Conservation (phyloP, 371 early-diverging fungal genomes). For the Apophysomyces ossiformis region DNA sequence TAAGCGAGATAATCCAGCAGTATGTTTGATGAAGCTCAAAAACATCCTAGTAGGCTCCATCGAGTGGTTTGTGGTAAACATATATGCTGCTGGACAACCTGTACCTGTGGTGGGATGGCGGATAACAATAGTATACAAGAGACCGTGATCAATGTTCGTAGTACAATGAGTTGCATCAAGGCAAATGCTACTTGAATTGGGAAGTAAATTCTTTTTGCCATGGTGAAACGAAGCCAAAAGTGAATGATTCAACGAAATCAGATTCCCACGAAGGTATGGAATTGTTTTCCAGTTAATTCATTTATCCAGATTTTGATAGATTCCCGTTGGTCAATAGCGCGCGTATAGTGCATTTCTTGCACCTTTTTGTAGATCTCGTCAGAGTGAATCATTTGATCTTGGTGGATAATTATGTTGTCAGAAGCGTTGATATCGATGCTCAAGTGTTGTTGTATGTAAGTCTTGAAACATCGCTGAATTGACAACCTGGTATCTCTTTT, state of each 20-base stretch:
- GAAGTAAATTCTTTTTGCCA: constrained; percentile 1
- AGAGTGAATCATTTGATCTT: not conserved
- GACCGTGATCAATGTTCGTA: not conserved
- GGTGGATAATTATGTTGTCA: not conserved
- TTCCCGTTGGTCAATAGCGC: not conserved
- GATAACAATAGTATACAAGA: constrained; percentile 17
- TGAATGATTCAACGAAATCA: not conserved
- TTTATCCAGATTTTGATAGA: not conserved
- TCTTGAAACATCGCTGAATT: not conserved
- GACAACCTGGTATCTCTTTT: not conserved
- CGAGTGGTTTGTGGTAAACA: constrained; percentile 4
- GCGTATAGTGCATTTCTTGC: not conserved
- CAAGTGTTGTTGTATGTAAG: no score
- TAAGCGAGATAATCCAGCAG: not conserved
- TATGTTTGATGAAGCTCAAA: not conserved
- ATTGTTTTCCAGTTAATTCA: not conserved
- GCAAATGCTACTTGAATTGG: not conserved
- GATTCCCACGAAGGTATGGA: not conserved
- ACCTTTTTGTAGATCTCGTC: not conserved
- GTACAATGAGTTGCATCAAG: constrained; percentile 18
- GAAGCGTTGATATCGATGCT: not conserved
- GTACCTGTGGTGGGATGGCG: not conserved
- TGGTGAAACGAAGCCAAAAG: not conserved
- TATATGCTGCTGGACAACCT: constrained; percentile 13
- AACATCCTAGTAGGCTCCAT: not conserved